Evolutionary conservation across 495 filamentous ascomycete genomes (phyloP), one percentile per base, ranked within the genome.

Genomic region (Hypoxylon rickii): DNA sequence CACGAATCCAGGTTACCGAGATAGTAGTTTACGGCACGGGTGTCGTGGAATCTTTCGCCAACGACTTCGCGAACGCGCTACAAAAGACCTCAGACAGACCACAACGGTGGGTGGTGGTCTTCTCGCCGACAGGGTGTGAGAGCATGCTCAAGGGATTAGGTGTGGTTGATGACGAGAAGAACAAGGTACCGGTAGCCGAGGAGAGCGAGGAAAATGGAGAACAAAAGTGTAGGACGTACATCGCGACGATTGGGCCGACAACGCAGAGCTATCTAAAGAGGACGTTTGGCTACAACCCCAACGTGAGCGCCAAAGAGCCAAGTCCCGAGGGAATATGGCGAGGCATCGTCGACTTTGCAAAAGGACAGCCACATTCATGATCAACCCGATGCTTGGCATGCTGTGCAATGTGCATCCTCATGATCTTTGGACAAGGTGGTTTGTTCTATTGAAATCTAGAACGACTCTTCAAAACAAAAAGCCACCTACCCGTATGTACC

Each of bases 161-260:
- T 13, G 53, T 84, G 47, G 66, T 88, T 20, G 79, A 86, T 53
- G 64, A 69, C 21, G 63, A 63, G 21, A 81, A 70, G 1, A 73
- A 74, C 29, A 81, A 70, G 55, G 75, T 73, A n/a, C n/a, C n/a
- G n/a, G n/a, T n/a, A n/a, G n/a, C n/a, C n/a, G n/a, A n/a, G n/a
- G n/a, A n/a, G n/a, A n/a, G n/a, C n/a, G n/a, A n/a, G n/a, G n/a
- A n/a, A n/a, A n/a, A n/a, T n/a, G n/a, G 11, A 15, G 41, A 60
- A 51, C 45, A 58, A 41, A 51, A 69, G 46, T 55, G 65, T 49
- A 70, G 58, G 44, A 80, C 84, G 12, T 86, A 78, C 63, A 74
- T 97, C 53, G 89, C 87, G 10, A 92, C 90, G 2, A 99, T 99
- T 71, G 94, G 94, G 18, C 93, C 95, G 12, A 99, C 95, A 44